A percentile compares a stretch with the other conserved stretches of the same genome.
These are phyloP conservation scores for Irpex rosettiformis DNA, from an alignment of 1,284 basidiomycete genomes.

Conservation along the genomic window DNA sequence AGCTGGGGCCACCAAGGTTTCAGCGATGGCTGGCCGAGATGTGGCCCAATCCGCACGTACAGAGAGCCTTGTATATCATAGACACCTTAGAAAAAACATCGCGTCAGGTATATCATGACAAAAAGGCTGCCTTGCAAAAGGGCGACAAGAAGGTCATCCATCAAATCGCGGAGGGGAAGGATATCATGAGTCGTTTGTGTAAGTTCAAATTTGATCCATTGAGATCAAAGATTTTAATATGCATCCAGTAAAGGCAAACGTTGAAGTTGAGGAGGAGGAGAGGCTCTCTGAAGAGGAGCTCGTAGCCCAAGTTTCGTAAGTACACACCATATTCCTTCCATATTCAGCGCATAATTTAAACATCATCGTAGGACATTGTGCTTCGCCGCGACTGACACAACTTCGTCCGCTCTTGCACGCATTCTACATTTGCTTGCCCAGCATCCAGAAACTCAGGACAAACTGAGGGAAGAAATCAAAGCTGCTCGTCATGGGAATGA, in stretches of 20 bases:
- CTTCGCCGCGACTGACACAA: constrained; percentile 28
- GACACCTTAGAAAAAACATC: constrained; percentile 4
- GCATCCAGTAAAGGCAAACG: constrained; percentile 23
- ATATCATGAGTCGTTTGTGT: constrained; percentile 30
- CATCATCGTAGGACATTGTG: constrained; percentile 21
- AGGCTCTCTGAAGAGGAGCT: constrained; percentile 25
- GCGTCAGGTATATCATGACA: neutral
- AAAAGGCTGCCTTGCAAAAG: constrained; percentile 16
- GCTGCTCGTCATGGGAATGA: constrained; percentile 19
- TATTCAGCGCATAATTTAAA: neutral
- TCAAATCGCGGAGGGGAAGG: constrained; percentile 28
- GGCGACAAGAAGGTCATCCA: constrained; percentile 25
- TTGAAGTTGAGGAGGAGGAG: constrained; percentile 20
- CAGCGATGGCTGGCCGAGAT: constrained; percentile 8
- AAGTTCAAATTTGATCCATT: constrained; percentile 9
- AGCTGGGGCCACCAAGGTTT: constrained; percentile 7
- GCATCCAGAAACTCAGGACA: constrained; percentile 22
- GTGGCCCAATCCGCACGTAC: neutral
- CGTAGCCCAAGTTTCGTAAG: constrained; percentile 25
- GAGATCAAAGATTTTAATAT: neutral
- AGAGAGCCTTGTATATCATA: constrained; percentile 2
- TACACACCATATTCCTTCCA: neutral
- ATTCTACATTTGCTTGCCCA: constrained; percentile 24
- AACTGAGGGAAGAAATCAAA: constrained; percentile 25
- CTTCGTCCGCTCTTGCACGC: constrained; percentile 25